Percentiles rank a stretch among this genome's conserved stretches.
phyloP scores from a whole-genome alignment of 164 flowering plant species.

The Chloranthus sessilifolius region DNA sequence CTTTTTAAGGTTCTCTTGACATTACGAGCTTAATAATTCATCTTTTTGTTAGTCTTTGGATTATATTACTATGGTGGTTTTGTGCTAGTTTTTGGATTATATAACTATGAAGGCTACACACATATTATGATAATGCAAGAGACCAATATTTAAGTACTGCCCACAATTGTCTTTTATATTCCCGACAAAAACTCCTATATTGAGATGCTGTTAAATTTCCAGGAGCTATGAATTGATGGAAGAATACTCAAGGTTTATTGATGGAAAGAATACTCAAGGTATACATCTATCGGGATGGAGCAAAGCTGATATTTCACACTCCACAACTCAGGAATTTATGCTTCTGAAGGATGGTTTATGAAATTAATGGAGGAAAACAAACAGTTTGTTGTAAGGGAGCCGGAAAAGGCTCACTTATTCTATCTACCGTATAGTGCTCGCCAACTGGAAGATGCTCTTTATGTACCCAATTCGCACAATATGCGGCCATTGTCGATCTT shows the following conservation, averaged over 20 bases:
- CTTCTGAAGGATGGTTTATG: constrained; percentile 31
- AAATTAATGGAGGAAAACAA: constrained; percentile 17
- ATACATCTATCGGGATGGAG: constrained; percentile 22
- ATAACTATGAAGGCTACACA: too few relatives aligned
- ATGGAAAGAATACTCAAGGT: constrained; percentile 22
- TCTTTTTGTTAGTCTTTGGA: too few relatives aligned
- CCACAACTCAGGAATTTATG: constrained; percentile 26
- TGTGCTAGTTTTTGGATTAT: too few relatives aligned
- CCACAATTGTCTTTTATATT: too few relatives aligned
- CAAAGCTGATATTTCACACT: constrained; percentile 18
- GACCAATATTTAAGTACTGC: too few relatives aligned
- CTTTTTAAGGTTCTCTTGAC: too few relatives aligned
- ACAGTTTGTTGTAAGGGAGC: constrained; percentile 23
- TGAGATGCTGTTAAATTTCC: constrained; percentile 4
- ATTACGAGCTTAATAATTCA: too few relatives aligned
- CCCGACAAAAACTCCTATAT: background rate
- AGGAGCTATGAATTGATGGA: constrained; percentile 28
- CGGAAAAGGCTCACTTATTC: constrained; percentile 21
- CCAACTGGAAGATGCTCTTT: constrained; percentile 17
- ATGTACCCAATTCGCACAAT: constrained; percentile 23
- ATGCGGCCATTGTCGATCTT: constrained; percentile 18
- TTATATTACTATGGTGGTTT: too few relatives aligned
- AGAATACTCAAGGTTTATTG: too few relatives aligned
- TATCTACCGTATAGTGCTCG: constrained; percentile 25
- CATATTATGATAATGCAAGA: too few relatives aligned